A percentile compares a stretch with the other conserved stretches of the same genome.
phyloP scores from a whole-genome alignment of 805 yeast species.

The Candida qinlingensis region DNA sequence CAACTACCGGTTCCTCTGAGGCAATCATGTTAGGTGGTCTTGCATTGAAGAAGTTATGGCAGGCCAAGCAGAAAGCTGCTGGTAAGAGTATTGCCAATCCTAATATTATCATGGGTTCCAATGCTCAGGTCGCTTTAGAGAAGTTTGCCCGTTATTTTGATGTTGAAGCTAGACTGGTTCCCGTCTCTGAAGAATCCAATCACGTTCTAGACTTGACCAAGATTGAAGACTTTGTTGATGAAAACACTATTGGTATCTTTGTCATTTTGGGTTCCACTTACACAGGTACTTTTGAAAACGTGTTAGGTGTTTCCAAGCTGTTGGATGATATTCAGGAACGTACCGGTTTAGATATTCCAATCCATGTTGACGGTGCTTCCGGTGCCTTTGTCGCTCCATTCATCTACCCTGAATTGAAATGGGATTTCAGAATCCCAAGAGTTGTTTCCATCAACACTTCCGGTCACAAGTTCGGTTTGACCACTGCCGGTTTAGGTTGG shows the following conservation, averaged over 20 bases:
- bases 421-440: constrained; percentile 79
- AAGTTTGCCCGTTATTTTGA: constrained; percentile 93
- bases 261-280: constrained; percentile 89
- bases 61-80: constrained; percentile 49
- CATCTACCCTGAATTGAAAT: constrained; percentile 62
- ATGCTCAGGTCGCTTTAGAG: constrained; percentile 91
- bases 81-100: constrained; percentile 64
- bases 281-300: constrained; percentile 88
- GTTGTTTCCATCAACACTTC: constrained; percentile 84
- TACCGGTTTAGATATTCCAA: constrained; percentile 65
- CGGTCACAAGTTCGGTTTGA: constrained; percentile 90
- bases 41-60: constrained; percentile 91
- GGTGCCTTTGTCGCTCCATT: constrained; percentile 91
- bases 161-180: constrained; percentile 76
- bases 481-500: constrained; percentile 93
- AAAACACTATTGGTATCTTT: constrained; percentile 87
- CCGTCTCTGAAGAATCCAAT: constrained; percentile 53
- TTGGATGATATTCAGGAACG: constrained; percentile 65
- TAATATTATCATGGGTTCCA: constrained; percentile 85
- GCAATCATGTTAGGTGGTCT: constrained; percentile 92
- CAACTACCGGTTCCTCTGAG: constrained; percentile 92
- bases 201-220: constrained; percentile 59
- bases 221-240: constrained; percentile 67
- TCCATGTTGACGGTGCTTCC: constrained; percentile 92
- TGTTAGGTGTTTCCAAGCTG: constrained; percentile 52